Evolutionary conservation across 1,139 yeast genomes (phyloP), one percentile per base, ranked within the genome.

Genomic region (Kurtzmaniella quercitrusa): DNA sequence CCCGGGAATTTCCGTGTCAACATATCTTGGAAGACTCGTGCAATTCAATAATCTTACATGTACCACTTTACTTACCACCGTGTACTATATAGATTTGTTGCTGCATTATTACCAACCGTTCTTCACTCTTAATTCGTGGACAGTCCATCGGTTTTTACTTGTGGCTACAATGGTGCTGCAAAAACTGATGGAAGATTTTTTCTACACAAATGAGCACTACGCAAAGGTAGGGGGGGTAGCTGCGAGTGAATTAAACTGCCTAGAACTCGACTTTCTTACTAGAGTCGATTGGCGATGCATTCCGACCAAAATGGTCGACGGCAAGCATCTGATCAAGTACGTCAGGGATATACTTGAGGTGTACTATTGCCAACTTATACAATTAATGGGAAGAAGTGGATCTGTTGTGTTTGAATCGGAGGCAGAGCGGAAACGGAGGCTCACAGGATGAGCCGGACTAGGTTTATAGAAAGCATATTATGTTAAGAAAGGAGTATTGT

Each of bases 151-250:
- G 47, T 93, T 90, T 57, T 66, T 93, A 45, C 73, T 93, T 42
- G 91, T 96, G 0, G 95, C 96, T 0, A 90, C 96, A 0, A 87
- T 94, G 58, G 81, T 91, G 4, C 95, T 95, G 1, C 85, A 93
- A 50, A 93, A 93, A 62, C 95, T 96, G 2, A 73, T 93, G 54
- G 94, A 96, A 61, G 98, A 93, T 63, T 85, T 91, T 38, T 93
- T 93, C 61, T 91, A 95, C 62, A 90, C 97, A 5, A 93, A 91
- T 61, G 79, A 85, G 34, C 97, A 91, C 62, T 93, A 93, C 59
- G 96, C 98, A 10, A 86, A 87, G 59, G 98, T 93, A 16, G 98
- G 98, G 1, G 98, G 98, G 50, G 85, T 93, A 7, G 89, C 93
- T 34, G 70, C 85, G 38, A 77, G 84, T 47, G 98, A 93, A 61